Conservation (phyloP, 768 basidiomycete genomes). For the Leccinum arenicola region DNA sequence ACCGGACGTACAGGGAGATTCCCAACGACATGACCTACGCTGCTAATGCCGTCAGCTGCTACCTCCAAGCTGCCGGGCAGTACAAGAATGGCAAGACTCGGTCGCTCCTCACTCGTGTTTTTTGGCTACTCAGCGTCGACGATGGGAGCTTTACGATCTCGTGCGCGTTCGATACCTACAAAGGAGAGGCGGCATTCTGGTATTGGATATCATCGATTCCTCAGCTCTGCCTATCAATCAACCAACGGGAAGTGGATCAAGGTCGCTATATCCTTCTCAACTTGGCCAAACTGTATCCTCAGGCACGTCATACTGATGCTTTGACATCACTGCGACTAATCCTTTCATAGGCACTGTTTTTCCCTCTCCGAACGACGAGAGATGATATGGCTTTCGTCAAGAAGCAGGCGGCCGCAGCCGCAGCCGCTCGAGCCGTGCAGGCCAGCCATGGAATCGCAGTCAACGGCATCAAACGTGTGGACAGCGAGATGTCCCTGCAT, state of each 20-base stretch:
- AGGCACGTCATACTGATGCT: conserved; percentile 49
- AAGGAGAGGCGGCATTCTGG: conserved; percentile 96
- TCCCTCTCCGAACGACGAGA: conserved; percentile 82
- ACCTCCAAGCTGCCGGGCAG: conserved; percentile 93
- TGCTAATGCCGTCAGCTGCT: conserved; percentile 93
- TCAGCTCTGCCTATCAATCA: conserved; percentile 85
- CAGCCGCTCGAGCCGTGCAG: conserved; percentile 34
- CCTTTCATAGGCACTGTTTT: conserved; percentile 79
- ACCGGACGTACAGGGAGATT: conserved; percentile 87
- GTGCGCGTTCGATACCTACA: conserved; percentile 88
- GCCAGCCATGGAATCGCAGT: conserved; percentile 28
- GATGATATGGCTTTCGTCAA: conserved; percentile 60
- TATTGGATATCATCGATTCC: conserved; percentile 99
- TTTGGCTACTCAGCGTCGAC: conserved; percentile 97
- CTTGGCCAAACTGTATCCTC: conserved; percentile 88
- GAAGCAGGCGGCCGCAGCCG: conserved; percentile 39
- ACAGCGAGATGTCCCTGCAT: conserved; percentile 30
- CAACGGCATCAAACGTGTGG: conserved; percentile 31
- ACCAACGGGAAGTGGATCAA: conserved; percentile 90
- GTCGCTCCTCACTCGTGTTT: conserved; percentile 83
- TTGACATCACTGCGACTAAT: conserved; percentile 4
- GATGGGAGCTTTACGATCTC: conserved; percentile 70
- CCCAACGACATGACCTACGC: conserved; percentile 73
- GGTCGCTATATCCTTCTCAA: conserved; percentile 86
- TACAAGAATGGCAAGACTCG: conserved; percentile 94